These are phyloP conservation scores for Annulohypoxylon nitens DNA, from an alignment of 495 filamentous ascomycete species.

Conservation along the genomic window DNA sequence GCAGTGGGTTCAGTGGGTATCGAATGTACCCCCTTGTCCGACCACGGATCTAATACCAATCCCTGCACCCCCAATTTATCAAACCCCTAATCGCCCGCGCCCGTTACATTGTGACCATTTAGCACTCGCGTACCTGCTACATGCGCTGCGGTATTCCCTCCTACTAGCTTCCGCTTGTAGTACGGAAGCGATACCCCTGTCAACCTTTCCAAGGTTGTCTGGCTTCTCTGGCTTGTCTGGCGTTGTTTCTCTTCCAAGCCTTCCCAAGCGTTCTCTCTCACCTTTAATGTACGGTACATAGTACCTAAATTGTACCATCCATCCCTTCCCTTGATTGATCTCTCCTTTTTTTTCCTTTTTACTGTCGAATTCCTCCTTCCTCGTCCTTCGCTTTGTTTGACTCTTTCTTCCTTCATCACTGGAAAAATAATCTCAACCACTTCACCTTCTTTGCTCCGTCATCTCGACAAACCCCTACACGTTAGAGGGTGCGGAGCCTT, in stretches of 20 bases:
- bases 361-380: slow-evolving; percentile 43
- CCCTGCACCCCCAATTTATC: slow-evolving; percentile 46
- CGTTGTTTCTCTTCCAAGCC: slow-evolving; percentile 39
- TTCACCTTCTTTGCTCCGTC: slow-evolving; percentile 36
- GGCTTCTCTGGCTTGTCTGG: not conserved
- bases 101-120: slow-evolving; percentile 44
- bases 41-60: slow-evolving; percentile 46
- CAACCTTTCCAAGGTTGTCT: slow-evolving; percentile 26
- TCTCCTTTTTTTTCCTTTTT: slow-evolving; percentile 42
- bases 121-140: slow-evolving; percentile 33
- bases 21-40: slow-evolving; percentile 36
- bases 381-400: slow-evolving; percentile 43
- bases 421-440: slow-evolving; percentile 25
- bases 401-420: slow-evolving; percentile 36
- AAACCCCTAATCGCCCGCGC: slow-evolving; percentile 31
- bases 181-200: slow-evolving; percentile 42
- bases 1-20: slow-evolving; percentile 19
- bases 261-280: slow-evolving; percentile 7
- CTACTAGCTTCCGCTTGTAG: slow-evolving; percentile 45
- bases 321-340: slow-evolving; percentile 35
- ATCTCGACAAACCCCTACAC: slow-evolving; percentile 32
- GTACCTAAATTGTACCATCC: slow-evolving; percentile 7
- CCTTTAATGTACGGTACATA: slow-evolving; percentile 7
- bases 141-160: slow-evolving; percentile 23
- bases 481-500: slow-evolving; percentile 37